These are phyloP conservation scores for Chondrus crispus DNA, from an alignment of 23 red algal genomes.

Conservation along the genomic window DNA sequence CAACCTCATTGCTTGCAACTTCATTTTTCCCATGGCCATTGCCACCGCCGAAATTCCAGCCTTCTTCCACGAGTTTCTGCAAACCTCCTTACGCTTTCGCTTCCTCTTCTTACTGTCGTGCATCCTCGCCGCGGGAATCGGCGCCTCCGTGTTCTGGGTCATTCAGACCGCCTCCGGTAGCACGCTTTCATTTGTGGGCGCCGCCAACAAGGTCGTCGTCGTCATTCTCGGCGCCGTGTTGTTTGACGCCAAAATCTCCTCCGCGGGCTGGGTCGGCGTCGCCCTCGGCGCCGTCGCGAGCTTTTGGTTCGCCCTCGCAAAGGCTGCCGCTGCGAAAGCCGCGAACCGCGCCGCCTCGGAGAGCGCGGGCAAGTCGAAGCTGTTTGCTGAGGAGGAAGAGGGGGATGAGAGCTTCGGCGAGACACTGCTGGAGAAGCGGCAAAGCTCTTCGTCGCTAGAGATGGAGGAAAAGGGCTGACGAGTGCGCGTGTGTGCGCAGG, in stretches of 20 bases:
- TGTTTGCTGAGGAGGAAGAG: no score
- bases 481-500: no score
- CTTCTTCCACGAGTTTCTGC: constrained; percentile 23
- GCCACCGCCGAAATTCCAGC: constrained; percentile 55
- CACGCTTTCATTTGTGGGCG: constrained; percentile 79
- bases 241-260: constrained; percentile 68
- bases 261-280: constrained; percentile 75
- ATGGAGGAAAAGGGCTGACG: no score
- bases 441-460: no score
- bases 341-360: neutral
- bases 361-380: no score
- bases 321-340: constrained; percentile 7
- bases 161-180: constrained; percentile 69
- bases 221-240: constrained; percentile 78
- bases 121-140: constrained; percentile 62
- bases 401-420: no score
- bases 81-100: constrained; percentile 31
- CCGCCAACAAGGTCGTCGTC: constrained; percentile 83
- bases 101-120: constrained; percentile 63
- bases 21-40: constrained; percentile 61
- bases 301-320: constrained; percentile 65
- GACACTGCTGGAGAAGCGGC: no score
- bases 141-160: constrained; percentile 81
- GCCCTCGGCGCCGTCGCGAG: constrained; percentile 61
- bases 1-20: constrained; percentile 50